Base-by-base conservation (phyloP, 2,329 filamentous ascomycete genomes). In the Aspergillus novofumigatus region DNA sequence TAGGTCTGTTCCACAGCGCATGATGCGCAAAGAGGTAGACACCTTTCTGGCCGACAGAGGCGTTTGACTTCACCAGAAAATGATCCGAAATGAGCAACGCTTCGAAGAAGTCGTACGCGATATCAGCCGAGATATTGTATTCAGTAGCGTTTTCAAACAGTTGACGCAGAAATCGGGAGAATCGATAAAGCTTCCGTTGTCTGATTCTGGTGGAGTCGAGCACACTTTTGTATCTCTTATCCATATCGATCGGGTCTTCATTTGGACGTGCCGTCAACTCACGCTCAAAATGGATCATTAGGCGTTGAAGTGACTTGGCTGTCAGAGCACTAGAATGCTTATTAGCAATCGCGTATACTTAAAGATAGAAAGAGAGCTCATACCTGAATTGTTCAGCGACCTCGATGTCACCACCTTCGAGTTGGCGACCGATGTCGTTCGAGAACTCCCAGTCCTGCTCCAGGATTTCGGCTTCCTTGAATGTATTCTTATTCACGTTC, bases 371-470 rank as follows among this genome's bases (percentile, higher is more conserved):
- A 54, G 3, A 23, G 10, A 14, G n/a, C 17, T 56, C 66, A 49
- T 72, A 81, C 79, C 88, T 95, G 73, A 99, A 99, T 72, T 99
- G 94, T 77, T 97, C 94, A 1, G 94, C 94, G 45, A 97, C 94
- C 76, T 97, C 93, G 44, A 97, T 89, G 72, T 97, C 92, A 60
- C 94, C 95, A 29, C 91, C 90, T 65, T 95, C 88, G n/a, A 99
- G 83, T 71, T 94, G 89, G 51, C 90, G 86, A 26, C 93, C 94
- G 56, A 99, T 91, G 66, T 92, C 87, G 68, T 97, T 97, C 53
- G 90, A 95, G 69, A 97, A 97, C 56, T 92, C 91, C 94, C 94
- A 99, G 75, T 99, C 94, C 68, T 96, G 92, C 71, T 97, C 95
- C 50, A 99, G 78, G 62, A 99, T 89, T 79, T 99, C 94, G 6